Percentiles rank a stretch among this genome's conserved stretches.
Conservation (phyloP, 148 eudicot species). For the Pouteria glomerata region DNA sequence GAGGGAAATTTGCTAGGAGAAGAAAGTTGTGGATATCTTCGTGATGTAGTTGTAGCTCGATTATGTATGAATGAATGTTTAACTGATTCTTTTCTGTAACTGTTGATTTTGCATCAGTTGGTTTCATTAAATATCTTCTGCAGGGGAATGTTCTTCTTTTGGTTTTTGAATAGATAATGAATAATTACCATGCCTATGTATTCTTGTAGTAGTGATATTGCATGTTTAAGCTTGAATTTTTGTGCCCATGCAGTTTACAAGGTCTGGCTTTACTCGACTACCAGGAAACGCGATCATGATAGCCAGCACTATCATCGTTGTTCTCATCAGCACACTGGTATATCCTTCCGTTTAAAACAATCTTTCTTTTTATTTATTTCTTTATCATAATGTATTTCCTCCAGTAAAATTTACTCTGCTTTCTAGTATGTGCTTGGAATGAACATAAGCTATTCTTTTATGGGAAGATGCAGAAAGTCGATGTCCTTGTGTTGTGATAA, state of each 20-base stretch:
- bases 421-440: neutral
- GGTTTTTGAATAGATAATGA: neutral
- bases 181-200: neutral
- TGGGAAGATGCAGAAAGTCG: neutral
- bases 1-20: neutral
- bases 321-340: slow-evolving; percentile 87
- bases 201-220: neutral
- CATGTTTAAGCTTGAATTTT: neutral
- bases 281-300: slow-evolving; percentile 80
- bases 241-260: slow-evolving; percentile 57
- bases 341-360: neutral
- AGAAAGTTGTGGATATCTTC: neutral
- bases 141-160: neutral
- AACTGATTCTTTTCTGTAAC: neutral
- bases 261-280: slow-evolving; percentile 61
- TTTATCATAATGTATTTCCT: neutral
- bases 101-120: neutral
- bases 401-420: neutral
- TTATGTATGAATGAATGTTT: neutral
- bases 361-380: neutral
- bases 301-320: slow-evolving; percentile 76
- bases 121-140: neutral
- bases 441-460: neutral
- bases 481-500: neutral
- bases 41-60: neutral